Conservation (phyloP, 148 eudicot genomes). For the Vaccinium macrocarpon region DNA sequence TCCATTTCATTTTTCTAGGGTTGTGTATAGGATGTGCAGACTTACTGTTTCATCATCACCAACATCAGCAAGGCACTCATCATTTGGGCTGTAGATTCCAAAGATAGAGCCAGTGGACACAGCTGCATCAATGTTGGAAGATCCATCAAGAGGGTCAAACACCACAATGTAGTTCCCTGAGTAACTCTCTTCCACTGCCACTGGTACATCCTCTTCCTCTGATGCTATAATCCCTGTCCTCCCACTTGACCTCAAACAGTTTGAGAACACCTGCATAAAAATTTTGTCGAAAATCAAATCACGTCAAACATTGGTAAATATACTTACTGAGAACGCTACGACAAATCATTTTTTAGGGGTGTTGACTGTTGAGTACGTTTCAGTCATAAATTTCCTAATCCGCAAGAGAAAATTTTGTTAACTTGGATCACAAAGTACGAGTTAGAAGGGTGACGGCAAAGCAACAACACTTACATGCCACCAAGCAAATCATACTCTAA, state of each 20-base stretch:
- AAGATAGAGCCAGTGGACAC: constrained; percentile 97
- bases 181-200: constrained; percentile 97
- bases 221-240: constrained; percentile 98
- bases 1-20: neutral
- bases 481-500: too few species aligned
- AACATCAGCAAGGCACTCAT: constrained; percentile 79
- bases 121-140: constrained; percentile 99
- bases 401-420: too few species aligned
- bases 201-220: constrained; percentile 98
- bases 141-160: constrained; percentile 97
- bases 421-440: too few species aligned
- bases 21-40: neutral
- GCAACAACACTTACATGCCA: too few species aligned
- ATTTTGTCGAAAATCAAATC: too few species aligned
- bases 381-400: too few species aligned
- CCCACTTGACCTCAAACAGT: constrained; percentile 87
- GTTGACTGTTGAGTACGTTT: too few species aligned
- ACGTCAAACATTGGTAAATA: too few species aligned
- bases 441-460: too few species aligned
- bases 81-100: constrained; percentile 96
- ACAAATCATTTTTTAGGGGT: too few species aligned
- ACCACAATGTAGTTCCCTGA: constrained; percentile 98
- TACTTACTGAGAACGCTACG: too few species aligned
- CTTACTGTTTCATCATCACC: constrained; percentile 55
- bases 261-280: constrained; percentile 92